Evolutionary conservation across 2,329 filamentous ascomycete species (phyloP).

Genomic region (Xenoacremonium recifei): DNA sequence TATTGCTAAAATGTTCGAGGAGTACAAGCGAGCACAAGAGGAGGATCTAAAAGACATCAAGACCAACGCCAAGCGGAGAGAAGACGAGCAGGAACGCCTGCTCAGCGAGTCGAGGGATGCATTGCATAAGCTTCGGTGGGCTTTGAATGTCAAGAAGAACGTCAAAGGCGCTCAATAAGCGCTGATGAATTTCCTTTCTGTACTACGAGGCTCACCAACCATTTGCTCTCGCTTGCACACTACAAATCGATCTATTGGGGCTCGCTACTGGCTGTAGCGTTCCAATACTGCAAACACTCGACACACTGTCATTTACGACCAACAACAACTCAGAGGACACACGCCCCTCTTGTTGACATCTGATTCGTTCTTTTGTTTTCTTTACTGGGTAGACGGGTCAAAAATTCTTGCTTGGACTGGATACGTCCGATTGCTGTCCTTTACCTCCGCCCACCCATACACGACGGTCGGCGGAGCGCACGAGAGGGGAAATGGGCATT

Average conservation of each 20-base stretch:
- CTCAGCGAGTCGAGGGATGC: constrained; percentile 59
- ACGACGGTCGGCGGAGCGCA: no score
- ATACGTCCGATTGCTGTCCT: neutral
- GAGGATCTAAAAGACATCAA: constrained; percentile 60
- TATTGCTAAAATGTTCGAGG: constrained; percentile 58
- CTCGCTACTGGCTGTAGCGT: no score
- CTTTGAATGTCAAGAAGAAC: constrained; percentile 64
- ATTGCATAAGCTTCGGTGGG: constrained; percentile 71
- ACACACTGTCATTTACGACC: no score
- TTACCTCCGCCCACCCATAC: no score
- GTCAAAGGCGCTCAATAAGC: constrained; percentile 54
- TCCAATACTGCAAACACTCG: no score
- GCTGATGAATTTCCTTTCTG: no score
- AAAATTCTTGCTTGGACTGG: neutral
- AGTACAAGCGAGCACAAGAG: constrained; percentile 65
- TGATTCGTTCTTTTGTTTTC: no score
- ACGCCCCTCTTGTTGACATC: no score
- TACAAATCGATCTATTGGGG: no score
- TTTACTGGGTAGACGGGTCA: neutral
- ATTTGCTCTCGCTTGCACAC: no score
- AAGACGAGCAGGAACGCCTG: constrained; percentile 59
- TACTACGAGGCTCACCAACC: no score
- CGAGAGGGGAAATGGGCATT: neutral
- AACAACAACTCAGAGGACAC: no score
- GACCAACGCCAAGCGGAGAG: constrained; percentile 52